Conservation (phyloP, 179 eudicot genomes). For the Carnegiea gigantea region DNA sequence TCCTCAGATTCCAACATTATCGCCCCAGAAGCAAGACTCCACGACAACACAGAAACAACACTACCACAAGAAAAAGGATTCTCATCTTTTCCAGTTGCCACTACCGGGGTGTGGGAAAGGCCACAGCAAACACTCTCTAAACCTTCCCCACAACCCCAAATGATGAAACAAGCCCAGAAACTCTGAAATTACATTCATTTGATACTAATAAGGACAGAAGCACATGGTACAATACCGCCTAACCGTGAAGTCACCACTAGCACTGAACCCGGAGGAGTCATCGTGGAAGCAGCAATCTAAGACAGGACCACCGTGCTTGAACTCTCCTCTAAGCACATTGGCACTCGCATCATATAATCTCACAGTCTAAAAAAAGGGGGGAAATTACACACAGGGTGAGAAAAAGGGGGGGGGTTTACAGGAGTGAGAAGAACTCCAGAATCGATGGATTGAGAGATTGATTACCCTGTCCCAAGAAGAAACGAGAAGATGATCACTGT, state of each 20-base stretch:
- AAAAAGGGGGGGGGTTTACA: neutral
- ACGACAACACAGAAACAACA: no score
- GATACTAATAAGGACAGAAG: neutral
- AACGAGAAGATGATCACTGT: slow-evolving; percentile 85
- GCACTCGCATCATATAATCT: slow-evolving; percentile 88
- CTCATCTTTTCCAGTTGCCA: no score
- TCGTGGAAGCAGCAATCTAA: slow-evolving; percentile 95
- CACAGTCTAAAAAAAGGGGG: slow-evolving; percentile 47
- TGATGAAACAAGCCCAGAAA: neutral
- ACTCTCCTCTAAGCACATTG: slow-evolving; percentile 79
- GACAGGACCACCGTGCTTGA: slow-evolving; percentile 84
- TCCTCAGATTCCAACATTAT: no score
- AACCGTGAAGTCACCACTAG: slow-evolving; percentile 72
- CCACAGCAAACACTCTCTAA: no score
- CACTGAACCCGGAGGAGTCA: slow-evolving; percentile 88
- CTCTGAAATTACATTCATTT: no score
- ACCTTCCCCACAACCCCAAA: neutral
- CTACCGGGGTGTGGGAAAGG: no score
- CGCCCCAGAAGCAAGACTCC: neutral
- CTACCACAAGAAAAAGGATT: no score
- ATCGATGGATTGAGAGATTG: neutral
- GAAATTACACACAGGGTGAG: neutral
- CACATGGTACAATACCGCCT: slow-evolving; percentile 48
- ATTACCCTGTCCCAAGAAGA: slow-evolving; percentile 94
- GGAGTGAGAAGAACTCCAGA: neutral